Evolutionary conservation across 805 yeast genomes (phyloP).

Genomic region (Kodamaea neixiangensis): DNA sequence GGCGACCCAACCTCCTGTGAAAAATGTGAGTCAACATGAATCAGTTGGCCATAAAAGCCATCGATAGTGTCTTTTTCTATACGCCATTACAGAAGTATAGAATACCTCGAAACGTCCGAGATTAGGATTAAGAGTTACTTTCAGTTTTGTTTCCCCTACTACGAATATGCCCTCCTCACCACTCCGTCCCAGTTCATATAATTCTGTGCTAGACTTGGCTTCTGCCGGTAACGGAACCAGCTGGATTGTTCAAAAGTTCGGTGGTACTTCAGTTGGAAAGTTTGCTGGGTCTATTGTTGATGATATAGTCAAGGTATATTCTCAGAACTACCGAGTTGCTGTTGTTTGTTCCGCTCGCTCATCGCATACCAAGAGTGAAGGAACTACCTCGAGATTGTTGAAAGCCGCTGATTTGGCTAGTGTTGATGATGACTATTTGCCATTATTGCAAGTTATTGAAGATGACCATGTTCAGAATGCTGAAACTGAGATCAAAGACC

Average conservation of each 20-base stretch:
- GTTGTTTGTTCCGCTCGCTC: constrained; percentile 97
- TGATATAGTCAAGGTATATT: constrained; percentile 73
- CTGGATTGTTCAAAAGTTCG: constrained; percentile 80
- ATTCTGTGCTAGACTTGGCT: constrained; percentile 42
- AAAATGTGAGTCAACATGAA: constrained; percentile 8
- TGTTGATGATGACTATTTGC: constrained; percentile 57
- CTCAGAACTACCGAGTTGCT: constrained; percentile 67
- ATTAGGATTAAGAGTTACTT: neutral
- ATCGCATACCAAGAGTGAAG: constrained; percentile 86
- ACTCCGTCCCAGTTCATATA: constrained; percentile 31
- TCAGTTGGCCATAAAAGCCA: neutral
- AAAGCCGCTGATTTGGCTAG: constrained; percentile 81
- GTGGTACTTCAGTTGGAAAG: constrained; percentile 97
- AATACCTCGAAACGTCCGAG: neutral
- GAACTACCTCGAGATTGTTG: constrained; percentile 87
- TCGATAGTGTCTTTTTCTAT: neutral
- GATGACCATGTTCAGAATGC: constrained; percentile 84
- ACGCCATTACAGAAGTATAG: neutral
- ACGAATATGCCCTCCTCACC: constrained; percentile 9
- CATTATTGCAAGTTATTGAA: constrained; percentile 65
- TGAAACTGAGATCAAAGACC: constrained; percentile 45
- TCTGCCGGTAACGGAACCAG: constrained; percentile 11
- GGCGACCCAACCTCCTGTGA: neutral
- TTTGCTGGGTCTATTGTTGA: constrained; percentile 84
- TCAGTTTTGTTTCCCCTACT: neutral